Evolutionary conservation across 257 asterid genomes (phyloP).

Genomic region (Paraleonurus japonicus): DNA sequence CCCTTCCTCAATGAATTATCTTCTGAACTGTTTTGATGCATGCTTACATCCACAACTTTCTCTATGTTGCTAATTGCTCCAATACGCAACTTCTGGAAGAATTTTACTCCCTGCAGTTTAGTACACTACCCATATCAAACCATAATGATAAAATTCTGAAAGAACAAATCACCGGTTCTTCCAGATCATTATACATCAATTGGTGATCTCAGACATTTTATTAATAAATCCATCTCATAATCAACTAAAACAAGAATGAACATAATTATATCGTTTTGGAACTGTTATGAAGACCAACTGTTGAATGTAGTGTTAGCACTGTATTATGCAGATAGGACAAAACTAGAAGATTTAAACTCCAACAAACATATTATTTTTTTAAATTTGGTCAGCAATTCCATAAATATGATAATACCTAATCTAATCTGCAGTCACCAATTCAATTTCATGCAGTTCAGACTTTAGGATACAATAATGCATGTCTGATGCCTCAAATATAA

Average conservation of each 20-base stretch:
- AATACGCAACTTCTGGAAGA: constrained; percentile 49
- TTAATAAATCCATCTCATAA: not conserved
- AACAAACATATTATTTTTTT: not conserved
- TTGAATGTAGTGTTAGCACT: not conserved
- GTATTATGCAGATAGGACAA: not conserved
- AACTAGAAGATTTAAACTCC: not conserved
- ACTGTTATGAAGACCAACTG: not conserved
- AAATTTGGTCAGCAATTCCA: not conserved
- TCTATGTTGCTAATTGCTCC: constrained; percentile 35
- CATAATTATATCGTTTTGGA: not conserved
- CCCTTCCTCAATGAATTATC: constrained; percentile 31
- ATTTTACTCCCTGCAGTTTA: constrained; percentile 42
- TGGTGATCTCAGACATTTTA: not conserved
- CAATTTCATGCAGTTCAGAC: not conserved
- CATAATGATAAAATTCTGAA: not conserved
- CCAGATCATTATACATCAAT: not conserved
- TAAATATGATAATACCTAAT: not conserved
- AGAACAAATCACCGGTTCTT: not conserved
- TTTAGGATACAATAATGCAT: not conserved
- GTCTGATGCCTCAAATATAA: not conserved
- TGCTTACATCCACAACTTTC: constrained; percentile 28
- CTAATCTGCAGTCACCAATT: not conserved
- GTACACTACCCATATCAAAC: not conserved
- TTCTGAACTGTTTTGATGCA: constrained; percentile 25
- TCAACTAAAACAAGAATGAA: not conserved